Conservation (phyloP, 2,329 filamentous ascomycete genomes). For the Monosporascus sp. region DNA sequence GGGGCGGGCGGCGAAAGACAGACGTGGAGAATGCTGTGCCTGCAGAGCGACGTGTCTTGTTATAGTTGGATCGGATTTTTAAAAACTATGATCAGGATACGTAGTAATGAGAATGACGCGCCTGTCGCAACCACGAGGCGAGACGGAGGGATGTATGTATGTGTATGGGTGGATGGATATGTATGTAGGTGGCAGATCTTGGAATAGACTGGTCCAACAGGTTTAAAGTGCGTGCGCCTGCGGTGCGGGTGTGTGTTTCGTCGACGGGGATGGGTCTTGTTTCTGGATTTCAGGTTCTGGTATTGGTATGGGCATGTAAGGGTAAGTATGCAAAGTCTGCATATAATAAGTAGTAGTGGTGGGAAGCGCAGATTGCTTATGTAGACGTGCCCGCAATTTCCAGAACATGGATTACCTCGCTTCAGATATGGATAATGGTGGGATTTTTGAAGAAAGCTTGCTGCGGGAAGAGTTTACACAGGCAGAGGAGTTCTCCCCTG, state of each 20-base stretch:
- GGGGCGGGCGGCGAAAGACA: conserved; percentile 21
- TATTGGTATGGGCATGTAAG: background rate
- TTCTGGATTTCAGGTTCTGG: background rate
- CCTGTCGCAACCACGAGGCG: conserved; percentile 25
- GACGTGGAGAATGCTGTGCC: conserved; percentile 34
- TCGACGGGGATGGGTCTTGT: background rate
- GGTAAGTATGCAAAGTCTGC: background rate
- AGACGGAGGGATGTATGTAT: conserved; percentile 22
- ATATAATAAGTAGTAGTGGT: no score
- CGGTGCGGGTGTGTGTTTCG: background rate
- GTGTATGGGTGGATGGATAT: background rate
- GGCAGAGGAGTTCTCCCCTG: background rate
- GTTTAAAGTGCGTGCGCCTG: background rate
- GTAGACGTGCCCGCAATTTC: no score
- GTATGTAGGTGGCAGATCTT: background rate
- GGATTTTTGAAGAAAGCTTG: no score
- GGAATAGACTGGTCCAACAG: background rate
- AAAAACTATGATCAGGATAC: conserved; percentile 16
- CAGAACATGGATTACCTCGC: no score
- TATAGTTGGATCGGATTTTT: conserved; percentile 47
- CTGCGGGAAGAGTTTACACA: background rate
- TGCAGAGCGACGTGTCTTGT: conserved; percentile 57
- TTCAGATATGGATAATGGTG: no score
- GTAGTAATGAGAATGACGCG: conserved; percentile 27
- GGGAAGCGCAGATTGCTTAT: no score